Conservation (phyloP, 2,329 filamentous ascomycete genomes). For the Verruconis gallopava region DNA sequence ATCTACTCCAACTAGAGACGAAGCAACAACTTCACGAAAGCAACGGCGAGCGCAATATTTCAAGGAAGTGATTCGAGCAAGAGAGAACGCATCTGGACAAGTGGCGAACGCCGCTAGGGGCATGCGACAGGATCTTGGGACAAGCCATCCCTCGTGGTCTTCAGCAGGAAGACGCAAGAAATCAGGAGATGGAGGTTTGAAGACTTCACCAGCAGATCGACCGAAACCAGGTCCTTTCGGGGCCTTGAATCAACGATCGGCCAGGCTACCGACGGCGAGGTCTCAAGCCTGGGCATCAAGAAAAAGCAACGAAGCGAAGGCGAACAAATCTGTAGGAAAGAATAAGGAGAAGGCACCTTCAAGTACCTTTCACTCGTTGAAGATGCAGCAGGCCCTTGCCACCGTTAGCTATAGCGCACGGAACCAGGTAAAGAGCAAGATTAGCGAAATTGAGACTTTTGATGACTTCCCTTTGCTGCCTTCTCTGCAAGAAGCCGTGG, state of each 20-base stretch:
- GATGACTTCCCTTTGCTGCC: constrained; percentile 68
- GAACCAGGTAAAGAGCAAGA: constrained; percentile 45
- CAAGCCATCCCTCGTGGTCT: constrained; percentile 12
- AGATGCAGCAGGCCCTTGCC: constrained; percentile 77
- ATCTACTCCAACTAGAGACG: neutral
- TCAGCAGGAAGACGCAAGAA: neutral
- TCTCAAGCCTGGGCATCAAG: constrained; percentile 16
- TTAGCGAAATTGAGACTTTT: constrained; percentile 61
- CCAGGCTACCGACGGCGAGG: constrained; percentile 28
- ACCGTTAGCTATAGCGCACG: constrained; percentile 63
- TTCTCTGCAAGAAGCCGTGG: constrained; percentile 54
- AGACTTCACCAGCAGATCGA: neutral
- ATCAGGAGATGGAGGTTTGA: neutral
- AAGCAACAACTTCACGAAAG: neutral
- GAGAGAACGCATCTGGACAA: neutral
- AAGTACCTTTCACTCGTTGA: constrained; percentile 63
- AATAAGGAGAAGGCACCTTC: constrained; percentile 27
- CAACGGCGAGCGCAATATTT: neutral
- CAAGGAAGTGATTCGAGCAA: neutral
- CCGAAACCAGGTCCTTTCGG: constrained; percentile 37
- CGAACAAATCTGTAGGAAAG: constrained; percentile 17
- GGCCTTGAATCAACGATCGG: constrained; percentile 44
- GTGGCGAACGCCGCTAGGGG: neutral
- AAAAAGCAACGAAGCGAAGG: constrained; percentile 25
- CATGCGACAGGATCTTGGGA: neutral